These are phyloP conservation scores for Pichia sp. DNA, from an alignment of 1,139 yeast genomes.

Conservation along the genomic window DNA sequence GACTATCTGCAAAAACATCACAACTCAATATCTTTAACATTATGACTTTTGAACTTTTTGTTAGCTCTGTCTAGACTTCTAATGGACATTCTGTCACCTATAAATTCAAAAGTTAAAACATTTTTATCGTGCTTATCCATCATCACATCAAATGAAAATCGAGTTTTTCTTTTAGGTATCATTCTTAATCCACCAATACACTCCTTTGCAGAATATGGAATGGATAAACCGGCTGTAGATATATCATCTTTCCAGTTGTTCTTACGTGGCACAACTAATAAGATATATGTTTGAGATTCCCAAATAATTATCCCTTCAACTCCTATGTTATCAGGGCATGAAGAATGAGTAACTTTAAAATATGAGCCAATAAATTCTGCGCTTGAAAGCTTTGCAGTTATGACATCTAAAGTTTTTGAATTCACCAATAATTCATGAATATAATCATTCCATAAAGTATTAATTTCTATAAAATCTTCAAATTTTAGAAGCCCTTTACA, in stretches of 20 bases:
- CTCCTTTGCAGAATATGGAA: conserved; percentile 21
- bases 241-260: conserved; percentile 34
- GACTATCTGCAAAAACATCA: not conserved
- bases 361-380: conserved; percentile 84
- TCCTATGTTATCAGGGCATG: conserved; percentile 57
- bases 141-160: conserved; percentile 20
- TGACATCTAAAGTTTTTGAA: conserved; percentile 22
- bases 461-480: conserved; percentile 47
- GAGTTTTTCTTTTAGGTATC: conserved; percentile 26
- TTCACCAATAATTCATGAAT: conserved; percentile 42
- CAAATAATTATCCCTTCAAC: conserved; percentile 72
- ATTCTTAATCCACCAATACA: conserved; percentile 29
- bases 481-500: conserved; percentile 43
- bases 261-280: conserved; percentile 50
- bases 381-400: conserved; percentile 55
- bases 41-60: conserved; percentile 74
- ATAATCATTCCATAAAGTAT: conserved; percentile 58
- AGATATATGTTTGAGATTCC: conserved; percentile 76
- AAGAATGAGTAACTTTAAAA: conserved; percentile 52
- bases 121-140: conserved; percentile 24
- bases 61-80: conserved; percentile 79
- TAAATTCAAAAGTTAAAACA: conserved; percentile 52
- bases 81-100: conserved; percentile 75
- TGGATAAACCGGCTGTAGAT: conserved; percentile 15
- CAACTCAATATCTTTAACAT: conserved; percentile 23